phyloP scores from a whole-genome alignment of 345 rosid genomes.

The Garcia nutans region DNA sequence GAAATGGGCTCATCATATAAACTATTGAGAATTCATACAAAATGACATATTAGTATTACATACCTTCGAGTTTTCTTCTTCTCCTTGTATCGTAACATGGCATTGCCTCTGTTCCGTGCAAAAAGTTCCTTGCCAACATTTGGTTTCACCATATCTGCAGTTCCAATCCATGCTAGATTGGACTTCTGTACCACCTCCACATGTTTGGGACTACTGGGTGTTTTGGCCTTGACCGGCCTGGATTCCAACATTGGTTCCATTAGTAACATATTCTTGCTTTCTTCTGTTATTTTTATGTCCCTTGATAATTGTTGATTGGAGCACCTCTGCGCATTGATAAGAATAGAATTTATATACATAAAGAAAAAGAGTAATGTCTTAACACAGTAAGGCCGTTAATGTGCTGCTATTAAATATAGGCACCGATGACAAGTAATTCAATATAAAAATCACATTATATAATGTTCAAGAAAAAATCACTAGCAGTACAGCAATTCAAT shows the following conservation, averaged over 20 bases:
- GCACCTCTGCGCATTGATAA: conserved; percentile 13
- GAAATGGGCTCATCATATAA: neutral
- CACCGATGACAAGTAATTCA: neutral
- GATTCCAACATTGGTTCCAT: conserved; percentile 8
- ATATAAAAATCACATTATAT: too few relatives aligned
- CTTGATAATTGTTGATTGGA: conserved; percentile 15
- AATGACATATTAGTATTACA: neutral
- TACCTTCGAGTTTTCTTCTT: conserved; percentile 42
- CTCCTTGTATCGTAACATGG: conserved; percentile 38
- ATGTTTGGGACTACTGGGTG: neutral
- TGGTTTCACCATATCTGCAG: neutral
- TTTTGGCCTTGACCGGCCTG: neutral
- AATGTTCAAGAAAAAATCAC: too few relatives aligned
- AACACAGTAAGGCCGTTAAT: neutral
- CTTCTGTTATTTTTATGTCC: neutral
- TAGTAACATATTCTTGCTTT: neutral
- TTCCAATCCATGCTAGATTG: neutral
- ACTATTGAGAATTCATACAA: neutral
- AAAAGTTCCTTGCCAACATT: conserved; percentile 16
- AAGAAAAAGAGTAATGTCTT: neutral
- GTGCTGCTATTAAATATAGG: neutral
- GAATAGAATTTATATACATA: neutral
- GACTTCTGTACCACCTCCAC: neutral
- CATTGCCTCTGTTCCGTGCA: conserved; percentile 35
- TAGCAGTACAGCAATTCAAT: too few relatives aligned